phyloP scores from a whole-genome alignment of 23 red algal genomes.

The Gracilaria domingensis region DNA sequence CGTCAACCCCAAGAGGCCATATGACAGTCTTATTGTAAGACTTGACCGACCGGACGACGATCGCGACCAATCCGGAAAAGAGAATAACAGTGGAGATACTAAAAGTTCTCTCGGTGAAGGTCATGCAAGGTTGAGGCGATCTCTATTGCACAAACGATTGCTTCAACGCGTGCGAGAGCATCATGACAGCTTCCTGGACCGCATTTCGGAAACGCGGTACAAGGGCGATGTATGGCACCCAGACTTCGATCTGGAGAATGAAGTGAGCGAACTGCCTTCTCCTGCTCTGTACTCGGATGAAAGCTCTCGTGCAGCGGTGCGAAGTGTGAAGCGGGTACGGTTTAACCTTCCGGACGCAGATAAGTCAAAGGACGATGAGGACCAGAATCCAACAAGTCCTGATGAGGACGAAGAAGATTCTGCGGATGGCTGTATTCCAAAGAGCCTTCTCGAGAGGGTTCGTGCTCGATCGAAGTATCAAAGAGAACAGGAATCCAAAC shows the following conservation, averaged over 20 bases:
- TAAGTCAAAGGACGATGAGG: neutral
- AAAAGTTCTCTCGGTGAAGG: constrained; percentile 37
- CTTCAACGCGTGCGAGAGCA: constrained; percentile 23
- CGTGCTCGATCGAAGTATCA: constrained; percentile 41
- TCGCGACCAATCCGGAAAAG: neutral
- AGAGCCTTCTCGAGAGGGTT: constrained; percentile 45
- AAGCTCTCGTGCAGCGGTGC: constrained; percentile 1
- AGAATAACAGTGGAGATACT: neutral
- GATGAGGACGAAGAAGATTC: constrained; percentile 11
- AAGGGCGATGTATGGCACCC: constrained; percentile 48
- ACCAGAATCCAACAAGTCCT: constrained; percentile 15
- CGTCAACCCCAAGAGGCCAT: constrained; percentile 18
- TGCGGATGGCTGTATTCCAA: constrained; percentile 49
- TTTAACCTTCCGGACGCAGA: neutral
- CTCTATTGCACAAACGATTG: constrained; percentile 51
- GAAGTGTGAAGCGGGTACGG: constrained; percentile 13
- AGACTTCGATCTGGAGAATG: constrained; percentile 51
- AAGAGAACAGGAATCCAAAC: constrained; percentile 6
- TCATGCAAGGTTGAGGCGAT: constrained; percentile 48
- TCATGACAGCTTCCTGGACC: constrained; percentile 44
- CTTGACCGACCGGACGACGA: constrained; percentile 35
- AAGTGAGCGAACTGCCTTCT: constrained; percentile 56
- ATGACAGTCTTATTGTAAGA: constrained; percentile 55
- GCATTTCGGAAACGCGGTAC: constrained; percentile 1
- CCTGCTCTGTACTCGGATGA: constrained; percentile 58